A percentile compares a stretch with the other conserved stretches of the same genome.
Conservation (phyloP, 1,139 yeast genomes). For the Hemisphaericaspora subhashii region DNA sequence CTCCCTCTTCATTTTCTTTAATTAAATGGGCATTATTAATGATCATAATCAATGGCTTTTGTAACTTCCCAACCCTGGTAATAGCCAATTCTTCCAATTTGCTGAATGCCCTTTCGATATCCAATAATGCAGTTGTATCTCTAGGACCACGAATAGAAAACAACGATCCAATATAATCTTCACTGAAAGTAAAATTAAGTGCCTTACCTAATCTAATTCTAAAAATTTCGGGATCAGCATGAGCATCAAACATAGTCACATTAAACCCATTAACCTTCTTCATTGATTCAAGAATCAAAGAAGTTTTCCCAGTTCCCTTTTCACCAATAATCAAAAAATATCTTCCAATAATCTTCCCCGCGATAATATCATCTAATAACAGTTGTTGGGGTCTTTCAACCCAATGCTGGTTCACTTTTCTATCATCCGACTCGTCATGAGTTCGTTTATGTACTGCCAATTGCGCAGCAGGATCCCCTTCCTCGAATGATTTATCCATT, state of each 20-base stretch:
- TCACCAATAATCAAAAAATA: slow-evolving; percentile 78
- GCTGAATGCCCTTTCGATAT: slow-evolving; percentile 79
- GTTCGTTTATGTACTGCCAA: slow-evolving; percentile 51
- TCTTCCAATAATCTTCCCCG: slow-evolving; percentile 64
- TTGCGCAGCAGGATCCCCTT: slow-evolving; percentile 67
- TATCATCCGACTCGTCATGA: slow-evolving; percentile 24
- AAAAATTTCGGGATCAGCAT: slow-evolving; percentile 83
- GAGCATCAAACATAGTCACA: slow-evolving; percentile 78
- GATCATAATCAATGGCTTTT: slow-evolving; percentile 63
- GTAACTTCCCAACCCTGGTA: slow-evolving; percentile 34
- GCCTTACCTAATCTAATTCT: slow-evolving; percentile 77
- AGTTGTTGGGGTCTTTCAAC: slow-evolving; percentile 71
- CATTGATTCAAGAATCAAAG: slow-evolving; percentile 70
- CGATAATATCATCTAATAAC: slow-evolving; percentile 61
- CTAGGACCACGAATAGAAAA: slow-evolving; percentile 85
- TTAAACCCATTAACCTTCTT: slow-evolving; percentile 61
- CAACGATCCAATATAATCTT: slow-evolving; percentile 79
- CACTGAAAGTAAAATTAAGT: slow-evolving; percentile 69
- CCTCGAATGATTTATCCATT: slow-evolving; percentile 66
- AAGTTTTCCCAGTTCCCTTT: slow-evolving; percentile 85
- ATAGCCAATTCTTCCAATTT: slow-evolving; percentile 75
- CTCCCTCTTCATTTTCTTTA: slow-evolving; percentile 71
- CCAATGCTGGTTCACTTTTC: slow-evolving; percentile 45
- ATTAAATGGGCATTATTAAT: slow-evolving; percentile 77
- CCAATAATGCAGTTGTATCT: slow-evolving; percentile 79